These are phyloP conservation scores for Exophiala lecanii-corni DNA, from an alignment of 2,329 filamentous ascomycete species.

Conservation along the genomic window DNA sequence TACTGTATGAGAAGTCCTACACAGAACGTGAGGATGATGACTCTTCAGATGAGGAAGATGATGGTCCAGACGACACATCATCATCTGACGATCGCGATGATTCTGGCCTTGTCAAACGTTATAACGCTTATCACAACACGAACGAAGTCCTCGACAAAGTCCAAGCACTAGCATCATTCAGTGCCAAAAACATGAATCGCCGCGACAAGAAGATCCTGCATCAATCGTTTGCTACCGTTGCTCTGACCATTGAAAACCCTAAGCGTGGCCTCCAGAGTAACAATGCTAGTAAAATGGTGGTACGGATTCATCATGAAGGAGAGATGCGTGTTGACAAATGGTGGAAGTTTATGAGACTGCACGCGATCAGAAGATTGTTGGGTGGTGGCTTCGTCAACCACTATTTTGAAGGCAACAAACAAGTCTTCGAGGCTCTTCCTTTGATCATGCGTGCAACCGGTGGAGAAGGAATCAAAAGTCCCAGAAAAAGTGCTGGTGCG, in stretches of 20 bases:
- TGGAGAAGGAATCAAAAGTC: slow-evolving; percentile 21
- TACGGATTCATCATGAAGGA: slow-evolving; percentile 56
- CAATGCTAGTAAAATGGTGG: slow-evolving; percentile 58
- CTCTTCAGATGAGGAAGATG: slow-evolving; percentile 38
- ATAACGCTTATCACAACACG: slow-evolving; percentile 62
- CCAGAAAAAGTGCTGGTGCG: slow-evolving; percentile 15
- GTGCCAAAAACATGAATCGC: slow-evolving; percentile 60
- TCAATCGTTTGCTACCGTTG: slow-evolving; percentile 60
- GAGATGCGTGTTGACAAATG: slow-evolving; percentile 64
- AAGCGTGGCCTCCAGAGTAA: slow-evolving; percentile 62
- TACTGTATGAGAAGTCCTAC: slow-evolving; percentile 72
- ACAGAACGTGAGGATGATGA: slow-evolving; percentile 56
- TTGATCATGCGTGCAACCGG: slow-evolving; percentile 33
- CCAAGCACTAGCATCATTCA: slow-evolving; percentile 55
- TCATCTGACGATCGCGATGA: slow-evolving; percentile 30
- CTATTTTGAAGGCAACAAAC: slow-evolving; percentile 56
- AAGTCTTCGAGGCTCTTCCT: slow-evolving; percentile 57
- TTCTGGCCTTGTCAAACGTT: slow-evolving; percentile 53
- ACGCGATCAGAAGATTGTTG: slow-evolving; percentile 56
- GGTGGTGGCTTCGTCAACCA: slow-evolving; percentile 60
- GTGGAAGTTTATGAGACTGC: slow-evolving; percentile 67
- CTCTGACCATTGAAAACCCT: slow-evolving; percentile 63
- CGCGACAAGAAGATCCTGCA: slow-evolving; percentile 64
- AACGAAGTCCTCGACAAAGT: slow-evolving; percentile 58
- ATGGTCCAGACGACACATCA: slow-evolving; percentile 40